Evolutionary conservation across 2,329 filamentous ascomycete species (phyloP).

Genomic region (Beauveria sp.): DNA sequence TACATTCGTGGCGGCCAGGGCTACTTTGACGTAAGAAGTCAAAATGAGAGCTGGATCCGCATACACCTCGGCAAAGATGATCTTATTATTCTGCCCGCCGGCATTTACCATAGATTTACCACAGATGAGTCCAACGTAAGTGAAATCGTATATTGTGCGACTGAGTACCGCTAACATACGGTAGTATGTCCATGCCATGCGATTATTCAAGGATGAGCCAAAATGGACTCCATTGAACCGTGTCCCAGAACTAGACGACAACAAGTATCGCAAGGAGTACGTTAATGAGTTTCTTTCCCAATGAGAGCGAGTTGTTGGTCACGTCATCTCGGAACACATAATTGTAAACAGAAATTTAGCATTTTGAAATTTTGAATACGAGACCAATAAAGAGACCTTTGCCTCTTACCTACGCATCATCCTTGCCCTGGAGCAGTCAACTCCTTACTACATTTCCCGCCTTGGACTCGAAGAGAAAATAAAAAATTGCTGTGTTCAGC

Average conservation of each 20-base stretch:
- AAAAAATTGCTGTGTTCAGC: no score
- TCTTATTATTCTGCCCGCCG: slow-evolving; percentile 85
- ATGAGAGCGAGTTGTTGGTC: slow-evolving; percentile 11
- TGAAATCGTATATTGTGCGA: slow-evolving; percentile 18
- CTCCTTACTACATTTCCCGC: background rate
- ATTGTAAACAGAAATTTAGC: background rate
- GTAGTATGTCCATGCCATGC: slow-evolving; percentile 91
- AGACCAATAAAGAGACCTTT: background rate
- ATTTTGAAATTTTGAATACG: background rate
- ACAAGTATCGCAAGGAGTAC: slow-evolving; percentile 73
- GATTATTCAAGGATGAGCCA: slow-evolving; percentile 95
- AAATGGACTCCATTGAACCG: slow-evolving; percentile 96
- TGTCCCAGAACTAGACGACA: slow-evolving; percentile 65
- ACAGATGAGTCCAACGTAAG: slow-evolving; percentile 85
- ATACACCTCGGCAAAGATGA: slow-evolving; percentile 80
- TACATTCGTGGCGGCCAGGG: slow-evolving; percentile 85
- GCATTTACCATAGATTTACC: slow-evolving; percentile 96
- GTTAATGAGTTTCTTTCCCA: slow-evolving; percentile 41
- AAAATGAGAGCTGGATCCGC: slow-evolving; percentile 81
- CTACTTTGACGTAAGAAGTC: slow-evolving; percentile 85
- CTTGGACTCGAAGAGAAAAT: no score
- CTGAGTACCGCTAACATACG: slow-evolving; percentile 2
- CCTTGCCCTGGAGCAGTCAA: background rate
- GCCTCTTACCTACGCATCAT: background rate
- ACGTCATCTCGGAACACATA: background rate